phyloP scores from a whole-genome alignment of 2,329 filamentous ascomycete species.

The Colletotrichum spinosum region DNA sequence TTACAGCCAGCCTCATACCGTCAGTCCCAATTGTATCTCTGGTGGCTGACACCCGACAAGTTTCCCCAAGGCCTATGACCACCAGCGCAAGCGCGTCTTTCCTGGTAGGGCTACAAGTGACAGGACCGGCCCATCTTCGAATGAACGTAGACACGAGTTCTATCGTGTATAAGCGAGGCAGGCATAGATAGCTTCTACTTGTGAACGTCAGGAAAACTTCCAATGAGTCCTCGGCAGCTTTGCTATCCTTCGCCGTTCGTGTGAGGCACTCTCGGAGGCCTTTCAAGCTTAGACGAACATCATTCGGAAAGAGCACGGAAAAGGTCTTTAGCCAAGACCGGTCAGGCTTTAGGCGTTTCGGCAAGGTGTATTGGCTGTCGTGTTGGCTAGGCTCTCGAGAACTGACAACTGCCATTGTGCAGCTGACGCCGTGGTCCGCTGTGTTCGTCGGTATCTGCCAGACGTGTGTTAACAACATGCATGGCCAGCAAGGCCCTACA shows the following conservation, averaged over 20 bases:
- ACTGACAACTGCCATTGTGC: not conserved
- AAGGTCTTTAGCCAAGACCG: not conserved
- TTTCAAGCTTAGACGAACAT: not conserved
- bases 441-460: not conserved
- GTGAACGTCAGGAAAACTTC: not conserved
- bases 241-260: not conserved
- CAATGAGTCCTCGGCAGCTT: not conserved
- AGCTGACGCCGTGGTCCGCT: not conserved
- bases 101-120: constrained; percentile 1
- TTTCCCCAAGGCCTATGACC: not conserved
- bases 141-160: not conserved
- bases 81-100: constrained; percentile 4
- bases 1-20: constrained; percentile 1
- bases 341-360: not conserved
- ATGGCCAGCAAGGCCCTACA: not conserved
- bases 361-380: not conserved
- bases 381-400: not conserved
- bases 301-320: not conserved
- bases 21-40: not conserved
- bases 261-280: not conserved
- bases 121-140: not conserved
- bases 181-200: not conserved
- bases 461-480: not conserved
- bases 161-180: not conserved
- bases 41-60: not conserved